Percentiles rank a stretch among this genome's conserved stretches.
phyloP scores from a whole-genome alignment of 345 rosid genomes.

The Citrus unshiu region DNA sequence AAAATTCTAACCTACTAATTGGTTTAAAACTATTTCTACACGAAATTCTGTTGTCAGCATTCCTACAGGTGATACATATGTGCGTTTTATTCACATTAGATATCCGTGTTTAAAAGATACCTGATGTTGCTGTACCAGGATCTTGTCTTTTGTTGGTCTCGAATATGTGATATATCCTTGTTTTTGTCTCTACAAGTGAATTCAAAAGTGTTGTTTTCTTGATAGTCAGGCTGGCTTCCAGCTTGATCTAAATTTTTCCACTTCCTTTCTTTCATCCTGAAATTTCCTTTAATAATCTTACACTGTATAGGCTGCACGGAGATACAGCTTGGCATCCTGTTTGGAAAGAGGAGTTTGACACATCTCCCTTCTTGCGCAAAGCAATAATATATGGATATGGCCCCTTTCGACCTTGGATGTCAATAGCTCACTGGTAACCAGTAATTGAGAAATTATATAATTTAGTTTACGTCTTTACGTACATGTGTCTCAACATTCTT shows the following conservation, averaged over 20 bases:
- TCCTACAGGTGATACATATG: neutral
- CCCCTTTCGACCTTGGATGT: conserved; percentile 95
- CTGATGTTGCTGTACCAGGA: neutral
- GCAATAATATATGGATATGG: conserved; percentile 81
- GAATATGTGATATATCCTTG: neutral
- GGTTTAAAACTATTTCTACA: neutral
- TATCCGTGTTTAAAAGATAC: neutral
- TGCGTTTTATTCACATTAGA: neutral
- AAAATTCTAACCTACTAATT: neutral
- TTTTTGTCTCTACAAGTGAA: neutral
- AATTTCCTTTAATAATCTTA: conserved; percentile 3
- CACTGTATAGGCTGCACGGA: conserved; percentile 54
- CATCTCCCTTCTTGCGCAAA: conserved; percentile 56
- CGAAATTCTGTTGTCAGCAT: neutral
- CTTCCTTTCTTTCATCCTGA: neutral
- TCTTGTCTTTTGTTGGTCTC: neutral
- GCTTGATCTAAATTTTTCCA: neutral
- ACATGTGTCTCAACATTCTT: conserved; percentile 2
- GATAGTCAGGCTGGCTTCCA: neutral
- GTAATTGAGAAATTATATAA: neutral
- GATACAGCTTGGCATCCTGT: conserved; percentile 99
- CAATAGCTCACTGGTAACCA: conserved; percentile 82
- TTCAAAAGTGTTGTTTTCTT: conserved; percentile 1
- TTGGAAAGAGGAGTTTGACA: conserved; percentile 63
- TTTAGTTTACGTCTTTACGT: neutral